Percentiles rank a stretch among this genome's conserved stretches.
Conservation (phyloP, 371 early-diverging fungal genomes). For the Apophysomyces trapeziformis region DNA sequence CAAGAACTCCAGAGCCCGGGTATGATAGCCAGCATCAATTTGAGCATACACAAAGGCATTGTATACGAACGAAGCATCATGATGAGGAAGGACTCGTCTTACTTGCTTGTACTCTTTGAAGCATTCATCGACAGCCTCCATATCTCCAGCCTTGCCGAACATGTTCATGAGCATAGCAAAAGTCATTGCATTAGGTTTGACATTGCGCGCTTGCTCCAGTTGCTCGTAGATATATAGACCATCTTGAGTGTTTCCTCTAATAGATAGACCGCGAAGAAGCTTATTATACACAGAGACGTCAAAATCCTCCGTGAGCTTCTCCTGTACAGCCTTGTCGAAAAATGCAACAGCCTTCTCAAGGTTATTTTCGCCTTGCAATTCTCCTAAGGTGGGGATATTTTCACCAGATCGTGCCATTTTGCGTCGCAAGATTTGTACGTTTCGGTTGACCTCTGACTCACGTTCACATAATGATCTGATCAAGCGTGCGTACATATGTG, state of each 20-base stretch:
- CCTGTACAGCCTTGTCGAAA: slow-evolving; percentile 46
- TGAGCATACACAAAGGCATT: slow-evolving; percentile 52
- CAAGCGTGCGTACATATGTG: slow-evolving; percentile 48
- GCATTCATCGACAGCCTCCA: slow-evolving; percentile 48
- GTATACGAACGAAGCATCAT: slow-evolving; percentile 47
- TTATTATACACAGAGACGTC: slow-evolving; percentile 50
- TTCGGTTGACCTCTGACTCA: slow-evolving; percentile 47
- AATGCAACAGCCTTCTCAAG: slow-evolving; percentile 47
- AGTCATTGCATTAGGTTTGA: slow-evolving; percentile 40
- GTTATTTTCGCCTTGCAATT: slow-evolving; percentile 38
- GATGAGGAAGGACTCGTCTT: slow-evolving; percentile 20
- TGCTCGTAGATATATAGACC: slow-evolving; percentile 55
- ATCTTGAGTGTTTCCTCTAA: slow-evolving; percentile 45
- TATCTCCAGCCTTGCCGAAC: slow-evolving; percentile 54
- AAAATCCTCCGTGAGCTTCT: slow-evolving; percentile 41
- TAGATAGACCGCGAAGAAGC: slow-evolving; percentile 42
- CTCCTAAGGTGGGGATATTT: slow-evolving; percentile 21
- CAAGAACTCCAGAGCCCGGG: slow-evolving; percentile 45
- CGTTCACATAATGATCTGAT: slow-evolving; percentile 45
- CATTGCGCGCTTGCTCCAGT: slow-evolving; percentile 40
- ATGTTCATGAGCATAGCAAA: slow-evolving; percentile 49
- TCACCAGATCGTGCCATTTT: slow-evolving; percentile 34
- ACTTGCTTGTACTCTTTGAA: slow-evolving; percentile 49
- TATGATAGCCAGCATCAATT: slow-evolving; percentile 43
- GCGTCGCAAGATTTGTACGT: slow-evolving; percentile 31